phyloP scores from a whole-genome alignment of 139 green algal species.

The Chlorella vulgaris region DNA sequence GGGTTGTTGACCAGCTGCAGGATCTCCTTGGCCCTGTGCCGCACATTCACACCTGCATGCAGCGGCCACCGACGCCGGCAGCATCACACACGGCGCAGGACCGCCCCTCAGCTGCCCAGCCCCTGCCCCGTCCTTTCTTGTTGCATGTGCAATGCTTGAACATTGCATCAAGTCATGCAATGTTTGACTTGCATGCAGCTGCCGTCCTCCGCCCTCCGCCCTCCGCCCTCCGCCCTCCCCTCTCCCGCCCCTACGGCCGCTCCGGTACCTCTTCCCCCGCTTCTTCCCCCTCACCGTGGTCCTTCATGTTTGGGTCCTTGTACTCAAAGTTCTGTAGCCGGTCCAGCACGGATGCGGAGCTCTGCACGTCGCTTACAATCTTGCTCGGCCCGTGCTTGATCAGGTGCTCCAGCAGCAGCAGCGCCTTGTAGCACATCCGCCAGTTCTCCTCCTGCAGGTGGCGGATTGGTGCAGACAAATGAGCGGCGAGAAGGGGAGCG shows the following conservation, averaged over 20 bases:
- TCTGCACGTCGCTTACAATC: slow-evolving; percentile 70
- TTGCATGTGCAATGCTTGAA: no score
- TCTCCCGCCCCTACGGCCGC: no score
- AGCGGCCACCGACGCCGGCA: not conserved
- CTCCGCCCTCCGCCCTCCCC: no score
- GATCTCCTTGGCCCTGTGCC: slow-evolving; percentile 83
- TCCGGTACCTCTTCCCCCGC: no score
- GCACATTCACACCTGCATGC: slow-evolving; percentile 72
- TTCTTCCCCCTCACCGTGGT: slow-evolving; percentile 49
- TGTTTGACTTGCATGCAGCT: no score
- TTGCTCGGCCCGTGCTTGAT: slow-evolving; percentile 84
- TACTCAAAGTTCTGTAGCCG: slow-evolving; percentile 84
- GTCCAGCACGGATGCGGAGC: slow-evolving; percentile 68
- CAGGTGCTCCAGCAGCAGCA: slow-evolving; percentile 91
- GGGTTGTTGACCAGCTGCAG: slow-evolving; percentile 64
- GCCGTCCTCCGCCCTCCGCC: no score
- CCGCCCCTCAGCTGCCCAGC: no score
- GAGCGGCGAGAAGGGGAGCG: not conserved
- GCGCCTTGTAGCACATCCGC: slow-evolving; percentile 91
- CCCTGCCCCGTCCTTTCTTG: no score
- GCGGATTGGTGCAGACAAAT: not conserved
- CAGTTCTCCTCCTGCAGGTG: slow-evolving; percentile 75
- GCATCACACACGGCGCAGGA: no score
- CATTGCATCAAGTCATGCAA: no score
- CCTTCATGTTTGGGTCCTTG: slow-evolving; percentile 77